Percentiles rank a stretch among this genome's conserved stretches.
Evolutionary conservation across 371 early-diverging fungal genomes (phyloP).

Genomic region (Mortierella sp.): DNA sequence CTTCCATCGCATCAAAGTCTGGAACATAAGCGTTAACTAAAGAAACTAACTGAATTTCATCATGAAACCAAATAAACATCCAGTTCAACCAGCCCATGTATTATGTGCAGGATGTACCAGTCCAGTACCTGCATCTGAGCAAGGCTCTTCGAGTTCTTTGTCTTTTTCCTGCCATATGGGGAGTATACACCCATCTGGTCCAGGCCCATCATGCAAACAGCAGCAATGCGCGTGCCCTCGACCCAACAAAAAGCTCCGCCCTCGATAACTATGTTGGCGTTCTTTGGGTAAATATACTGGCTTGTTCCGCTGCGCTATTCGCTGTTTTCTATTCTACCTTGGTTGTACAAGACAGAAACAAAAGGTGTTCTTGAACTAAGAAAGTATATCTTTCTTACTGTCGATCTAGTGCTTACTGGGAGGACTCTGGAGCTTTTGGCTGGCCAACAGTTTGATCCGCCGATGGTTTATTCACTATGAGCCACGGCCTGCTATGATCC

Average conservation of each 20-base stretch:
- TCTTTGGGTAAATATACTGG: constrained; percentile 67
- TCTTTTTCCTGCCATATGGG: constrained; percentile 61
- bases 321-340: too few species aligned
- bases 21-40: background rate
- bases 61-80: background rate
- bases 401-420: constrained; percentile 63
- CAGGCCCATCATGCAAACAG: constrained; percentile 56
- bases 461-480: constrained; percentile 74
- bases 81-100: constrained; percentile 28
- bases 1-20: background rate
- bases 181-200: constrained; percentile 58
- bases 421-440: constrained; percentile 72
- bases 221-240: constrained; percentile 64
- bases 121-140: constrained; percentile 37
- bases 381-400: background rate
- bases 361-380: background rate
- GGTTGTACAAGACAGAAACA: background rate
- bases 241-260: constrained; percentile 61
- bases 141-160: constrained; percentile 35
- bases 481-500: constrained; percentile 67
- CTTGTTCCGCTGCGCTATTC: too few species aligned
- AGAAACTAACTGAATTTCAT: constrained; percentile 5
- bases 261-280: constrained; percentile 69
- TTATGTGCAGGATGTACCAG: constrained; percentile 32
- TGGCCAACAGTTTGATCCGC: constrained; percentile 71